These are phyloP conservation scores for Mycena vulgaris DNA, from an alignment of 768 basidiomycete species.

Conservation along the genomic window DNA sequence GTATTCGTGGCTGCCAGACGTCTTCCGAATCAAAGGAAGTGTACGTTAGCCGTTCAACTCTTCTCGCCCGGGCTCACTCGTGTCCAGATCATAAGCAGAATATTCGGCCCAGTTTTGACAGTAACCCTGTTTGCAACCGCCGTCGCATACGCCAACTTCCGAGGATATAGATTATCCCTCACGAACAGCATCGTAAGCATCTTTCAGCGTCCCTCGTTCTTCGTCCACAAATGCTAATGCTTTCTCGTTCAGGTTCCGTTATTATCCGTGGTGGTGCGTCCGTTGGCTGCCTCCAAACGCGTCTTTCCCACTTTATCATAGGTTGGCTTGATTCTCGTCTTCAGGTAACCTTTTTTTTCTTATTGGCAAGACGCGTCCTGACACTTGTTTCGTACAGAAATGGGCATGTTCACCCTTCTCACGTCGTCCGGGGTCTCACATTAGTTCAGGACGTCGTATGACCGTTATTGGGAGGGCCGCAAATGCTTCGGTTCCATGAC, in stretches of 20 bases:
- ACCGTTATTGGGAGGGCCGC: slow-evolving; percentile 91
- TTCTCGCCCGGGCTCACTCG: neutral
- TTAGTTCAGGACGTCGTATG: slow-evolving; percentile 79
- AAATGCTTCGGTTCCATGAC: slow-evolving; percentile 84
- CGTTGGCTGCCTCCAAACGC: neutral
- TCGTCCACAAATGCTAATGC: no score
- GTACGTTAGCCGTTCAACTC: slow-evolving; percentile 60
- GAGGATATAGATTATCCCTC: slow-evolving; percentile 73
- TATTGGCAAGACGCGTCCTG: neutral
- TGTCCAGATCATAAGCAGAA: slow-evolving; percentile 75
- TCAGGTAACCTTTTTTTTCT: slow-evolving; percentile 67
- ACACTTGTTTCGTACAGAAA: slow-evolving; percentile 63
- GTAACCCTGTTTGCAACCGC: slow-evolving; percentile 81
- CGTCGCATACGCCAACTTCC: slow-evolving; percentile 71
- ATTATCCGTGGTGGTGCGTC: slow-evolving; percentile 90
- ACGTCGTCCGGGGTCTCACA: neutral
- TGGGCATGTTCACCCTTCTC: slow-evolving; percentile 59
- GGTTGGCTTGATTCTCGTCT: slow-evolving; percentile 93
- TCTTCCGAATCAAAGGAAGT: slow-evolving; percentile 86
- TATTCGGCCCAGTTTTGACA: slow-evolving; percentile 87
- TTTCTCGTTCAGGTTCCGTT: no score
- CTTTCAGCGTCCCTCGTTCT: no score
- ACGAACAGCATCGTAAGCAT: slow-evolving; percentile 92
- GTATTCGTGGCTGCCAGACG: slow-evolving; percentile 94
- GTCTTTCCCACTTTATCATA: slow-evolving; percentile 43